phyloP scores from a whole-genome alignment of 1,284 basidiomycete genomes.

The Macrocystidia cucumis region DNA sequence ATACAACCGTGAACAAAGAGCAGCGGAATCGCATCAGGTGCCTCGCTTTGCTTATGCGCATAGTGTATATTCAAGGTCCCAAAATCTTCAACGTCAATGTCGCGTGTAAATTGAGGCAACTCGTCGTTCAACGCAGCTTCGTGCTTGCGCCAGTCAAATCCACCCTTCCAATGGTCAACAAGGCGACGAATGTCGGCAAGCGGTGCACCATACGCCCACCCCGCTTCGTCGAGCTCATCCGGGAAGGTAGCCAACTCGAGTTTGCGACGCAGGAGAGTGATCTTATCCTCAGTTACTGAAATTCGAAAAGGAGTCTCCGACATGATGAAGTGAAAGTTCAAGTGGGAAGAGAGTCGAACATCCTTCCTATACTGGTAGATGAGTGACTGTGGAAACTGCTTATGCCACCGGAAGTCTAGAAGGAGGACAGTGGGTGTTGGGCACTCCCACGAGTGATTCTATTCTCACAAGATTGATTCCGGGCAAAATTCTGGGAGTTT shows the following conservation, averaged over 20 bases:
- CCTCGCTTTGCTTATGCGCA: constrained; percentile 36
- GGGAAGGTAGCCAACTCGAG: constrained; percentile 34
- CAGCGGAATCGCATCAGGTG: constrained; percentile 36
- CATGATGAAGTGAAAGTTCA: constrained; percentile 5
- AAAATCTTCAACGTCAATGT: constrained; percentile 34
- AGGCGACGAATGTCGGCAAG: constrained; percentile 36
- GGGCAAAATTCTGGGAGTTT: no score
- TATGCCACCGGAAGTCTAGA: no score
- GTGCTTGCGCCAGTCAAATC: constrained; percentile 40
- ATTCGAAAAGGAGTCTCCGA: constrained; percentile 33
- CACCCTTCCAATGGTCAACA: constrained; percentile 32
- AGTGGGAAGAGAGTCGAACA: no score
- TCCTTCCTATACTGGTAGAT: no score
- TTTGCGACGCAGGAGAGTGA: constrained; percentile 28
- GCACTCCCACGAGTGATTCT: no score
- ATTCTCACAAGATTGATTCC: no score
- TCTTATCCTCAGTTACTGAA: constrained; percentile 26
- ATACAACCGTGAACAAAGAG: constrained; percentile 47
- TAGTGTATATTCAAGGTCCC: constrained; percentile 40
- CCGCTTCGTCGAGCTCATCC: constrained; percentile 37
- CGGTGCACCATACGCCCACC: constrained; percentile 45
- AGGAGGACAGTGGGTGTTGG: no score
- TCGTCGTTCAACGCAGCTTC: constrained; percentile 35
- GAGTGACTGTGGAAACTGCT: no score
- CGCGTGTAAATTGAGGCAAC: constrained; percentile 39